Evolutionary conservation across 495 filamentous ascomycete species (phyloP).

Genomic region (Penicillium crystallinum): DNA sequence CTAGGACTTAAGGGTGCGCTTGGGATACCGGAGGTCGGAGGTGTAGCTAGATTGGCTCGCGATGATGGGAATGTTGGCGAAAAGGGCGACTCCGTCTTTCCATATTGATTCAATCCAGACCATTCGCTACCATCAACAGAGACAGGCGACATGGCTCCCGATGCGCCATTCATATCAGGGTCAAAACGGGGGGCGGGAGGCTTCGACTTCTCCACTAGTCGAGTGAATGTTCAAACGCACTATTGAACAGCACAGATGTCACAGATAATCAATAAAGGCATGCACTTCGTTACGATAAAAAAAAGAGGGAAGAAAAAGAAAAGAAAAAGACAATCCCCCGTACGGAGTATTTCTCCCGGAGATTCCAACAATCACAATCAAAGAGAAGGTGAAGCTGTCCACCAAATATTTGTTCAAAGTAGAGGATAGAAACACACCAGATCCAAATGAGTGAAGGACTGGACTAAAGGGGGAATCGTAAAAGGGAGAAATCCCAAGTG

Average conservation of each 20-base stretch:
- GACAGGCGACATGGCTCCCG: constrained; percentile 74
- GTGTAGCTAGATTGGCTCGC: constrained; percentile 63
- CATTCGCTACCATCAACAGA: constrained; percentile 83
- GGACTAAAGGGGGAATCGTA: constrained; percentile 1
- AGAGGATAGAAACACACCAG: constrained; percentile 2
- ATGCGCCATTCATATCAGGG: constrained; percentile 53
- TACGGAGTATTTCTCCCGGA: constrained; percentile 8
- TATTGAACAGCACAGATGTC: not conserved
- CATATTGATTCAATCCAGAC: constrained; percentile 74
- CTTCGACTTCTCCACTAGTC: constrained; percentile 1
- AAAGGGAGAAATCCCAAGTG: constrained; percentile 21
- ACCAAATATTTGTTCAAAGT: not conserved
- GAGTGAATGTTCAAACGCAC: not conserved
- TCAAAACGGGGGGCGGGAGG: constrained; percentile 1
- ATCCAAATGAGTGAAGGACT: constrained; percentile 31
- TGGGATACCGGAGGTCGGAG: constrained; percentile 62
- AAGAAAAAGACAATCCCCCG: not conserved
- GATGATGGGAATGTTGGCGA: constrained; percentile 45
- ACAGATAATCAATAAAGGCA: not conserved
- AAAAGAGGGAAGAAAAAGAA: not conserved
- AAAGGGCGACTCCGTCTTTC: constrained; percentile 52
- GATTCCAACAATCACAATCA: constrained; percentile 16
- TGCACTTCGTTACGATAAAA: constrained; percentile 7
- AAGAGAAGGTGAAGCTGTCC: not conserved
- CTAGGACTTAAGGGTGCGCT: constrained; percentile 51